Conservation (phyloP, 768 basidiomycete genomes). For the Leccinellum luteum region DNA sequence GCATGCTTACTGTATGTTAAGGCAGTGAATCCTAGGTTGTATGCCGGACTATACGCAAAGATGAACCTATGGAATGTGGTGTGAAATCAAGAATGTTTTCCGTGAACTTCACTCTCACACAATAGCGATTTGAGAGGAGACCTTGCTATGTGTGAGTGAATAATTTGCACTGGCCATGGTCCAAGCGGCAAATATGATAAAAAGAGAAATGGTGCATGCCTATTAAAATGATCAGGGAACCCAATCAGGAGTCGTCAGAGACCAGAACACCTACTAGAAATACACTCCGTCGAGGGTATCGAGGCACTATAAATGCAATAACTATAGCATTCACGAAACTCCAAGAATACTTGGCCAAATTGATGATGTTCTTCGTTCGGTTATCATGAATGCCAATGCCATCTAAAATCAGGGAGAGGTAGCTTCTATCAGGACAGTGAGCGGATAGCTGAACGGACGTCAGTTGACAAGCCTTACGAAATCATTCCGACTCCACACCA, state of each 20-base stretch:
- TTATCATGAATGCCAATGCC: slow-evolving; percentile 15
- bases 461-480: background rate
- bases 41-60: slow-evolving; percentile 2
- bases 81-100: background rate
- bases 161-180: slow-evolving; percentile 17
- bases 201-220: background rate
- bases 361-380: slow-evolving; percentile 14
- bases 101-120: slow-evolving; percentile 1
- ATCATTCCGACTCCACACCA: slow-evolving; percentile 2
- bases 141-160: slow-evolving; percentile 1
- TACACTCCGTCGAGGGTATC: background rate
- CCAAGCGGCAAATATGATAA: slow-evolving; percentile 15
- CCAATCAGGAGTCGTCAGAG: background rate
- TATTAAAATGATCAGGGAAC: background rate
- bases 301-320: background rate
- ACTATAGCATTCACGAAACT: background rate
- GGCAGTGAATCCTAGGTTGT: slow-evolving; percentile 5
- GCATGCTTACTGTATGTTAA: slow-evolving; percentile 3
- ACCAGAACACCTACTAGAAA: background rate
- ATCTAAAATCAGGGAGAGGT: slow-evolving; percentile 12
- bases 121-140: slow-evolving; percentile 8
- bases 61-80: slow-evolving; percentile 4
- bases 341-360: slow-evolving; percentile 1
- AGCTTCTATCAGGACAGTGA: background rate
- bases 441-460: background rate